These are phyloP conservation scores for Cryptococcus sp. DNA, from an alignment of 1,284 basidiomycete genomes.

Conservation along the genomic window DNA sequence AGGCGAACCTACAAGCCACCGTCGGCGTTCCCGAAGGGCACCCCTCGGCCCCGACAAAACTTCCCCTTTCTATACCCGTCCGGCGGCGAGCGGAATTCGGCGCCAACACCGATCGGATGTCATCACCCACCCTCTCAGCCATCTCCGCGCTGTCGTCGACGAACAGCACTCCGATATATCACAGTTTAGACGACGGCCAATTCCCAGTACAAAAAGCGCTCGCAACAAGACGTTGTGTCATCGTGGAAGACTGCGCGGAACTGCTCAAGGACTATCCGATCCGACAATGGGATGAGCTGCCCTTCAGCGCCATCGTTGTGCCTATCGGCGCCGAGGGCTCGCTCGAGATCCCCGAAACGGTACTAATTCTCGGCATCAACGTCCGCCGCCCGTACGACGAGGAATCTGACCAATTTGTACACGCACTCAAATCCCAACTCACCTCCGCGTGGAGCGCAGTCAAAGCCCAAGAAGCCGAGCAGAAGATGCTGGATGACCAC, in stretches of 20 bases:
- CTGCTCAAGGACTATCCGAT: conserved; percentile 32
- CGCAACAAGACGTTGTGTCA: conserved; percentile 21
- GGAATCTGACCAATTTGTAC: conserved; percentile 36
- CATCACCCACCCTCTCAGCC: conserved; percentile 37
- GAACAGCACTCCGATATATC: conserved; percentile 8
- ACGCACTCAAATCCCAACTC: conserved; percentile 19
- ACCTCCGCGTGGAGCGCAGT: conserved; percentile 30
- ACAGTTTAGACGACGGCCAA: conserved; percentile 29
- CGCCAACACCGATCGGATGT: conserved; percentile 24
- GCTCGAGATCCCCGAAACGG: conserved; percentile 23
- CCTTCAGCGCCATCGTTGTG: conserved; percentile 43
- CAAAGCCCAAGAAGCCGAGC: conserved; percentile 47
- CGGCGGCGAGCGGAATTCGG: conserved; percentile 16
- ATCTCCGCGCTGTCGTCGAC: conserved; percentile 39
- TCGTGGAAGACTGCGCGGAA: conserved; percentile 34
- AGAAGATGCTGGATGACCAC: conserved; percentile 11
- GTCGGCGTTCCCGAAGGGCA: conserved; percentile 26
- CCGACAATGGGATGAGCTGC: conserved; percentile 40
- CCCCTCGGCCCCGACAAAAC: conserved; percentile 8
- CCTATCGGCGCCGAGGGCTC: conserved; percentile 33
- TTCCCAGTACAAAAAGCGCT: conserved; percentile 25
- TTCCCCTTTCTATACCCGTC: conserved; percentile 3
- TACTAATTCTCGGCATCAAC: conserved; percentile 48
- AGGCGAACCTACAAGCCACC: conserved; percentile 19
- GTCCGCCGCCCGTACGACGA: conserved; percentile 32